Percentiles rank a stretch among this genome's conserved stretches.
These are phyloP conservation scores for Solanum pennellii DNA, from an alignment of 257 asterid genomes.

Conservation along the genomic window DNA sequence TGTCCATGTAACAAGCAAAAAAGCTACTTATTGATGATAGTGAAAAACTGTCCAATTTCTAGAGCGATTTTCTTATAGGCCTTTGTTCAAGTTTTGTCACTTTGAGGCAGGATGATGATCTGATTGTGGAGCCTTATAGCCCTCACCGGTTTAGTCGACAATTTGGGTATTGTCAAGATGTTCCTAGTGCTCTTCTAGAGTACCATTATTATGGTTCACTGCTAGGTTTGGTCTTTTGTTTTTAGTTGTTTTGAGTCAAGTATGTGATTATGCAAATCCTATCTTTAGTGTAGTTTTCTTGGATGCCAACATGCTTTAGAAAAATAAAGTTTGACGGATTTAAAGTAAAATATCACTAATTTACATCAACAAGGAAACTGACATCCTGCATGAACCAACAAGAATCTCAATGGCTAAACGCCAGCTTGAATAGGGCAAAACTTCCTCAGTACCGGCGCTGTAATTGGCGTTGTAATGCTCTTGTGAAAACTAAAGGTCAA, in stretches of 20 bases:
- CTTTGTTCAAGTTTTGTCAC: neutral
- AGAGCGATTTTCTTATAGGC: neutral
- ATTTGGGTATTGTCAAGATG: neutral
- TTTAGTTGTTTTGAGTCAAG: too few relatives aligned
- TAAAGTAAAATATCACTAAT: neutral
- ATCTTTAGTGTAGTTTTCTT: too few relatives aligned
- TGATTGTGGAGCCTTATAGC: neutral
- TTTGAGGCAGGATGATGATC: neutral
- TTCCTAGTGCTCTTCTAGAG: neutral
- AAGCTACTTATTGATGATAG: neutral
- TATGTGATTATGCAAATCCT: too few relatives aligned
- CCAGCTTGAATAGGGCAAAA: neutral
- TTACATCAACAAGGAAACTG: neutral
- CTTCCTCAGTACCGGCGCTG: neutral
- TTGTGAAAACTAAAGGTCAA: too few relatives aligned
- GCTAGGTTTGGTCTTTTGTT: neutral
- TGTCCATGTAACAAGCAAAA: neutral
- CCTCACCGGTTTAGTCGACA: neutral
- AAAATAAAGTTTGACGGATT: neutral
- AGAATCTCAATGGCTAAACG: too few relatives aligned
- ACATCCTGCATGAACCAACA: neutral
- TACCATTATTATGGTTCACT: neutral
- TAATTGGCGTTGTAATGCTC: neutral
- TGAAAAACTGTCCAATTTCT: neutral
- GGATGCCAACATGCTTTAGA: too few relatives aligned